These are phyloP conservation scores for Thymus quinquecostatus DNA, from an alignment of 257 asterid genomes.

Conservation along the genomic window DNA sequence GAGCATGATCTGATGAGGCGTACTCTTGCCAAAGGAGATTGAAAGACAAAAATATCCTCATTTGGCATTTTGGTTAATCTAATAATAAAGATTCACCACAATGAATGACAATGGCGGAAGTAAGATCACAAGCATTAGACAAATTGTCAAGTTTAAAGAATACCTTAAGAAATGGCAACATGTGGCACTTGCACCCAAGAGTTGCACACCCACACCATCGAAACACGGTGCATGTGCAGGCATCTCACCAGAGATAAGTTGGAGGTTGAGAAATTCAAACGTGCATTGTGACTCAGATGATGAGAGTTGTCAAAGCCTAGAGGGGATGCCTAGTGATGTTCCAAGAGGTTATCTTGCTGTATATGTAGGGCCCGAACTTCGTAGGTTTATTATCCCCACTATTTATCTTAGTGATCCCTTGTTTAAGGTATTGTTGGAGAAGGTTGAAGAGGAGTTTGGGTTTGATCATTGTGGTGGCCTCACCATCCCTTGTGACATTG, in stretches of 20 bases:
- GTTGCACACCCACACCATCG: constrained; percentile 1
- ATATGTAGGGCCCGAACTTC: constrained; percentile 61
- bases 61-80: constrained; percentile 16
- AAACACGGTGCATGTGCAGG: constrained; percentile 32
- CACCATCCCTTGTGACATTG: constrained; percentile 62
- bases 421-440: constrained; percentile 59
- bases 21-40: constrained; percentile 17
- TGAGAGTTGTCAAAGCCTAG: constrained; percentile 56
- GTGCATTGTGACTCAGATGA: constrained; percentile 60
- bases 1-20: constrained; percentile 60
- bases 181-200: constrained; percentile 53
- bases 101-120: constrained; percentile 56
- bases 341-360: constrained; percentile 66
- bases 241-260: constrained; percentile 49
- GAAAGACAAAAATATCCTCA: constrained; percentile 19
- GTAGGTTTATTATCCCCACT: constrained; percentile 69
- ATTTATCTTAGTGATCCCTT: constrained; percentile 61
- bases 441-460: constrained; percentile 76
- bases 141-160: constrained; percentile 68
- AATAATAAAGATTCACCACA: constrained; percentile 26
- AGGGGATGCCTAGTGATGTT: constrained; percentile 52
- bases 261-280: constrained; percentile 43
- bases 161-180: constrained; percentile 75
- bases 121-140: constrained; percentile 66
- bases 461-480: constrained; percentile 64